Evolutionary conservation across 352 stramenopile species (phyloP), one percentile per base, ranked within the genome.

Genomic region (Phytophthora chlamydospora): DNA sequence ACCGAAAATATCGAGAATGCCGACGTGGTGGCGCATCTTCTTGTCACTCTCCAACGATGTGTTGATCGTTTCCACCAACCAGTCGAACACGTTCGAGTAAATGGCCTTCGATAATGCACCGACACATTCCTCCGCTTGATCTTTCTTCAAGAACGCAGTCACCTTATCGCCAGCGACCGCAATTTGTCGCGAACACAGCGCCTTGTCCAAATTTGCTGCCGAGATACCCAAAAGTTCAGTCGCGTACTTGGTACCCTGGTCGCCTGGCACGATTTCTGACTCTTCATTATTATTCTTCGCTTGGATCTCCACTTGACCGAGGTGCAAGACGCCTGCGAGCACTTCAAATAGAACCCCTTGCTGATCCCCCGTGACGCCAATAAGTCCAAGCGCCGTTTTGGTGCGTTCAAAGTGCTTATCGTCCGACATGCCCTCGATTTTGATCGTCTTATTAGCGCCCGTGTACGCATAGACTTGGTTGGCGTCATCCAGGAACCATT

Each of bases 51-150:
- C 73, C 6, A 95, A 63, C 13, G 86, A 96, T 9, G 58, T 68
- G 50, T 95, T 95, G 64, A 95, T 91, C 24, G 70, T 83, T 33
- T 87, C 75, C 34, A 99, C 96, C 13, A 99, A 75, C 96, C 96
- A 99, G 55, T 98, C 78, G 63, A 99, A 99, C 10, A 99, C 61
- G 57, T 95, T 96, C 3, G 90, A 96, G 71, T 99, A 99, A 38
- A 98, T 91, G 36, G 97, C 82, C 77, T 98, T 99, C 0, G 96
- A 90, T 19, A 99, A 81, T 6, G 95, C 95, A 67, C 98, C 96
- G 11, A 95, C 78, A 42, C 89, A 97, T 65, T 98, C 94, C 12
- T 80, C 62, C 0, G 97, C 96, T 56, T 96, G 89, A 29, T 90
- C 91, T 13, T 96, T 91, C 48, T 75, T 74, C 40, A 98, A 73